phyloP scores from a whole-genome alignment of 768 basidiomycete species.

The Lepiota subincarnata region DNA sequence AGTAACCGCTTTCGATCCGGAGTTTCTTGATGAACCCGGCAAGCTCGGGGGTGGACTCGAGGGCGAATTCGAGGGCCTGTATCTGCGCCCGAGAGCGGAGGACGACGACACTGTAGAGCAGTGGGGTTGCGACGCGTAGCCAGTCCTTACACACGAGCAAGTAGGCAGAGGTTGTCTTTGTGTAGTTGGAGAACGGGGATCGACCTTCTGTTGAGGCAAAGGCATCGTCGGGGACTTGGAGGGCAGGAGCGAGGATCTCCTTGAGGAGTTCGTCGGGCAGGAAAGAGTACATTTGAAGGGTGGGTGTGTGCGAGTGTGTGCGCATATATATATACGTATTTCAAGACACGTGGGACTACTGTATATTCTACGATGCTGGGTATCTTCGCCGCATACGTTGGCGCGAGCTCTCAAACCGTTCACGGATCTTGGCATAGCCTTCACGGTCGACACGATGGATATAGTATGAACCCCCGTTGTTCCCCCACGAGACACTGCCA shows the following conservation, averaged over 20 bases:
- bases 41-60: conserved; percentile 13
- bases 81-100: conserved; percentile 24
- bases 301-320: background rate
- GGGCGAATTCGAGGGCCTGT: conserved; percentile 17
- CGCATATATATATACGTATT: background rate
- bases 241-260: conserved; percentile 17
- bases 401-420: conserved; percentile 51
- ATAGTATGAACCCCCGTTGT: conserved; percentile 65
- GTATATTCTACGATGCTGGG: background rate
- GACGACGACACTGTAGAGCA: conserved; percentile 23
- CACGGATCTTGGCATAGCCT: conserved; percentile 59
- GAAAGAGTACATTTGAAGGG: conserved; percentile 8
- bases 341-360: background rate
- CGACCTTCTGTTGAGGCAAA: conserved; percentile 12
- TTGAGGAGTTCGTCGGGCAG: conserved; percentile 22
- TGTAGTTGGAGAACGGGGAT: conserved; percentile 16
- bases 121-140: conserved; percentile 23
- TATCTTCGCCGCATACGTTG: conserved; percentile 15
- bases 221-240: conserved; percentile 17
- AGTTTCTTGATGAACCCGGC: conserved; percentile 20
- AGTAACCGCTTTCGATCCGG: conserved; percentile 22
- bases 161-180: conserved; percentile 15
- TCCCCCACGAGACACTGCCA: conserved; percentile 81
- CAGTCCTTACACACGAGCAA: conserved; percentile 23
- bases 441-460: conserved; percentile 73